These are phyloP conservation scores for Lecanosticta acicola DNA, from an alignment of 2,329 filamentous ascomycete genomes.

Conservation along the genomic window DNA sequence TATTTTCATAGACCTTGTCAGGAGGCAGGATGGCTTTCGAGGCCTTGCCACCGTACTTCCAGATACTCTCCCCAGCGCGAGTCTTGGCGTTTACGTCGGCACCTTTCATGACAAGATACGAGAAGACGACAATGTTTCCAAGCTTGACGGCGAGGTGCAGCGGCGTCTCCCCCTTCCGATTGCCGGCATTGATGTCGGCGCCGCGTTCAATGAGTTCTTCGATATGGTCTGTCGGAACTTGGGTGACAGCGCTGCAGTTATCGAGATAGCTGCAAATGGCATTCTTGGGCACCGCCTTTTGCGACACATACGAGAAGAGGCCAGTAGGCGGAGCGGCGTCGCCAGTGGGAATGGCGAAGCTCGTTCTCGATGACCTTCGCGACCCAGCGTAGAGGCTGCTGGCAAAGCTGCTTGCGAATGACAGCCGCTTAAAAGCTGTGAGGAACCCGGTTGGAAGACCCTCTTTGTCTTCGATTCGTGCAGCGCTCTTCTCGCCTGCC, in stretches of 20 bases:
- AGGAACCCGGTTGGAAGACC: conserved; percentile 6
- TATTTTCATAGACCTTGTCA: conserved; percentile 1
- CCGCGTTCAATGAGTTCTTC: conserved; percentile 5
- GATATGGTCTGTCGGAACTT: conserved; percentile 1
- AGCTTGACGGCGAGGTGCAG: conserved; percentile 6
- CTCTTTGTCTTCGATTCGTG: conserved; percentile 6
- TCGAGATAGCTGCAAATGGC: conserved; percentile 1
- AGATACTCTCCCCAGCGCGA: conserved; percentile 4
- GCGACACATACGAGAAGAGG: background rate
- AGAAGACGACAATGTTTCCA: conserved; percentile 4
- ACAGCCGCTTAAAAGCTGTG: conserved; percentile 1
- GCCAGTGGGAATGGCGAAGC: background rate
- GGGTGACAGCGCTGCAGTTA: background rate
- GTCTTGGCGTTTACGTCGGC: conserved; percentile 4
- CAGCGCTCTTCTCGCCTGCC: background rate
- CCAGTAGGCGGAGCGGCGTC: background rate
- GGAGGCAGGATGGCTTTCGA: conserved; percentile 2
- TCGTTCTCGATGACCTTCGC: background rate
- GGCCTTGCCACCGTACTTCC: conserved; percentile 4
- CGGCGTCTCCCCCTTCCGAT: conserved; percentile 4
- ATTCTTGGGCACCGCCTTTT: background rate
- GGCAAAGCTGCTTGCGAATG: conserved; percentile 4
- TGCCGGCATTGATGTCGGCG: conserved; percentile 2
- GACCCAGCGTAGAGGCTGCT: background rate
- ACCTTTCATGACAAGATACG: conserved; percentile 1